These are phyloP conservation scores for Clavispora asparagi DNA, from an alignment of 805 yeast species.

Conservation along the genomic window DNA sequence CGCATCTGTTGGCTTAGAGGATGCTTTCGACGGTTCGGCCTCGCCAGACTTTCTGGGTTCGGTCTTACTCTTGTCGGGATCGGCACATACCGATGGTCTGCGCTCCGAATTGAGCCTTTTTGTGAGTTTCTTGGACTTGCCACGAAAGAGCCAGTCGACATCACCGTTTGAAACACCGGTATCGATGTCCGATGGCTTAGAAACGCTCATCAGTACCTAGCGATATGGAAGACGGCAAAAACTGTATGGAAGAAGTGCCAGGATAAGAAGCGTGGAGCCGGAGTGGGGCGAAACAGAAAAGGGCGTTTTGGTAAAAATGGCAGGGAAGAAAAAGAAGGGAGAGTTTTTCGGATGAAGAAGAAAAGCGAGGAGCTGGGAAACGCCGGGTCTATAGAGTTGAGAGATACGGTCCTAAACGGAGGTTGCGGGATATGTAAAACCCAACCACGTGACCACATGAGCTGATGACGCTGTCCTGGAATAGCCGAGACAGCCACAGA, in stretches of 20 bases:
- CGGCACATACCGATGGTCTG: slow-evolving; percentile 7
- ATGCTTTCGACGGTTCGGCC: not conserved
- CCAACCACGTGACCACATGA: not conserved
- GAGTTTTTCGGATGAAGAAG: no score
- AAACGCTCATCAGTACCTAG: slow-evolving; percentile 6
- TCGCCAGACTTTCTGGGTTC: not conserved
- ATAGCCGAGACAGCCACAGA: no score
- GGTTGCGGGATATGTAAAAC: not conserved
- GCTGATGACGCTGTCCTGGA: no score
- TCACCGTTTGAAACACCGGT: slow-evolving; percentile 67
- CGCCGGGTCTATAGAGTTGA: not conserved
- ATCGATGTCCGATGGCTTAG: slow-evolving; percentile 18
- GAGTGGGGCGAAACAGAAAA: not conserved
- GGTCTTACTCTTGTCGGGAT: not conserved
- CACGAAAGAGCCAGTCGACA: slow-evolving; percentile 81
- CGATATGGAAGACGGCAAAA: not conserved
- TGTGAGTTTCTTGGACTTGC: slow-evolving; percentile 57
- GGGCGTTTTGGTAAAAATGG: not conserved
- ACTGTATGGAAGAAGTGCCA: not conserved
- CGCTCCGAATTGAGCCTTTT: slow-evolving; percentile 31
- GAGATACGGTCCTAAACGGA: not conserved
- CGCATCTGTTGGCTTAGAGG: not conserved
- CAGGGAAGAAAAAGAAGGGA: no score
- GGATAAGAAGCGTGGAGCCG: not conserved
- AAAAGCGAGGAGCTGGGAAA: no score